Evolutionary conservation across 768 basidiomycete genomes (phyloP).

Genomic region (Boletus bicolor): DNA sequence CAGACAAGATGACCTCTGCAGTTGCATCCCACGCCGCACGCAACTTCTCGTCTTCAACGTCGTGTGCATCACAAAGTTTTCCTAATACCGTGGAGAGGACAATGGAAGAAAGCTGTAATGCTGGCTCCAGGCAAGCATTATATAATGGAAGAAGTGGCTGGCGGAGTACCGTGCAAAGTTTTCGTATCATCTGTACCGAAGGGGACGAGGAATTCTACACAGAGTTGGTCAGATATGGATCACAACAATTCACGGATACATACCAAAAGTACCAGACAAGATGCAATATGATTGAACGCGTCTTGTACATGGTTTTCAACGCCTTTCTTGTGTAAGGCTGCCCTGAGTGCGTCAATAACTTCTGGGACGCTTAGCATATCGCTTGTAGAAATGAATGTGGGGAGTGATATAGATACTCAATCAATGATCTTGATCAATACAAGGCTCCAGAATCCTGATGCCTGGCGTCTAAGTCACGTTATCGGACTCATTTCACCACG

Average conservation of each 20-base stretch:
- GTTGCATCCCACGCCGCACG: slow-evolving; percentile 43
- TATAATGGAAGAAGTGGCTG: slow-evolving; percentile 46
- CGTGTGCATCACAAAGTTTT: slow-evolving; percentile 33
- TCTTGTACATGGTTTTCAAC: slow-evolving; percentile 32
- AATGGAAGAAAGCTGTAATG: slow-evolving; percentile 41
- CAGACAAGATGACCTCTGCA: slow-evolving; percentile 48
- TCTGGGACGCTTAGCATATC: slow-evolving; percentile 26
- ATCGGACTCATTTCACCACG: slow-evolving; percentile 8
- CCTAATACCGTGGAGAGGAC: slow-evolving; percentile 41
- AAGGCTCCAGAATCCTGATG: no score
- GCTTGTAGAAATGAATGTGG: no score
- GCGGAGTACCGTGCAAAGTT: slow-evolving; percentile 41
- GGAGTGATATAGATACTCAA: no score
- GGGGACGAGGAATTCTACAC: slow-evolving; percentile 38
- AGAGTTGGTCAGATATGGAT: background rate
- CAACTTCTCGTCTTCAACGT: slow-evolving; percentile 18
- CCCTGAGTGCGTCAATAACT: slow-evolving; percentile 34
- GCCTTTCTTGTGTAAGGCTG: slow-evolving; percentile 27
- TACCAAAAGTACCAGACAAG: slow-evolving; percentile 44
- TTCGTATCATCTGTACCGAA: slow-evolving; percentile 36
- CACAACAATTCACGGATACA: slow-evolving; percentile 16
- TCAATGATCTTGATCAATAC: no score
- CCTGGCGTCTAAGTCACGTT: slow-evolving; percentile 8
- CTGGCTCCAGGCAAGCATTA: slow-evolving; percentile 32
- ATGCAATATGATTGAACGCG: slow-evolving; percentile 39